A percentile compares a stretch with the other conserved stretches of the same genome.
Evolutionary conservation across 305 asterid genomes (phyloP).

Genomic region (Fraxinus albicans): DNA sequence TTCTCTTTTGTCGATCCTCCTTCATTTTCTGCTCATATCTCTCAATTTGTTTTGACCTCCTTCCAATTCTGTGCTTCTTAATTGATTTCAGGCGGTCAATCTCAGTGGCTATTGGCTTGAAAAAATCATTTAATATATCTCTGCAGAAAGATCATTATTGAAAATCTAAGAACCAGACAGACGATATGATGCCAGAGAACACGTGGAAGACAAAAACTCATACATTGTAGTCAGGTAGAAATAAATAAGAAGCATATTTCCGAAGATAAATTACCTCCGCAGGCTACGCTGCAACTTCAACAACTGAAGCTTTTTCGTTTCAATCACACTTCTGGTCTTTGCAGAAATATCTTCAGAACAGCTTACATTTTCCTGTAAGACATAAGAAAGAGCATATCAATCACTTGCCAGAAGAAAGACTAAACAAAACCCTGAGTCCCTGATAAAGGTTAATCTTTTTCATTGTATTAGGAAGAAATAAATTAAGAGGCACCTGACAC

Average conservation of each 20-base stretch:
- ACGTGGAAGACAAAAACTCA: background rate
- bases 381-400: constrained; percentile 4
- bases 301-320: constrained; percentile 92
- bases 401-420: constrained; percentile 14
- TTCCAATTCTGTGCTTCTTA: constrained; percentile 92
- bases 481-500: background rate
- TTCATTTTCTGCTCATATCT: constrained; percentile 97
- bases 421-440: constrained; percentile 14
- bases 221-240: background rate
- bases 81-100: constrained; percentile 83
- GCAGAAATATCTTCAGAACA: constrained; percentile 94
- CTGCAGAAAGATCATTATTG: constrained; percentile 50
- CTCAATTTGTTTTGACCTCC: constrained; percentile 95
- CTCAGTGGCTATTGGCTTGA: constrained; percentile 78
- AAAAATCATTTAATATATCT: constrained; percentile 73
- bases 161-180: constrained; percentile 27
- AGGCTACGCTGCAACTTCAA: constrained; percentile 87
- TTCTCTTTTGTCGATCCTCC: constrained; percentile 97
- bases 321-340: constrained; percentile 95
- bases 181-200: background rate
- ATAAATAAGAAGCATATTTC: constrained; percentile 17
- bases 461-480: background rate
- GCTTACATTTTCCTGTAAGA: constrained; percentile 77
- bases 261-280: constrained; percentile 58
- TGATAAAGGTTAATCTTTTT: background rate